These are phyloP conservation scores for Calycina herbarum DNA, from an alignment of 2,329 filamentous ascomycete genomes.

Conservation along the genomic window DNA sequence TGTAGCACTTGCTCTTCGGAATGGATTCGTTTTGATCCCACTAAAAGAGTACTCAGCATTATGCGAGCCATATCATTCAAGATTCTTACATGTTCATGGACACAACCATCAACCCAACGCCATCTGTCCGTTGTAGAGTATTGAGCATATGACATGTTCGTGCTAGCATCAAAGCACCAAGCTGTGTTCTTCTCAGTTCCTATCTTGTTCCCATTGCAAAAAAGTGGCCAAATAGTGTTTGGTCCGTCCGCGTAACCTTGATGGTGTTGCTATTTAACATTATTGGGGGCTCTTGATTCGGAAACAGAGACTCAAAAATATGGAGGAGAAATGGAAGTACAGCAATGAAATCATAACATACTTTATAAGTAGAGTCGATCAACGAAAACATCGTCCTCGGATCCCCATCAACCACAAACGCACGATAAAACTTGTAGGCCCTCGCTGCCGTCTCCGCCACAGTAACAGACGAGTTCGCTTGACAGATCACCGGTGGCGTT, in stretches of 20 bases:
- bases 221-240: slow-evolving; percentile 23
- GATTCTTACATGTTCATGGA: slow-evolving; percentile 21
- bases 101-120: slow-evolving; percentile 24
- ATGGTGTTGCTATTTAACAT: slow-evolving; percentile 21
- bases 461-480: slow-evolving; percentile 21
- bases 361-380: slow-evolving; percentile 23
- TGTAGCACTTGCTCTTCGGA: slow-evolving; percentile 19
- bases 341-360: slow-evolving; percentile 1
- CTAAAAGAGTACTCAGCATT: slow-evolving; percentile 12
- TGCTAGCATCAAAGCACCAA: slow-evolving; percentile 22
- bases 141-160: slow-evolving; percentile 25
- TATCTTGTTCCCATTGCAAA: slow-evolving; percentile 20
- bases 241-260: slow-evolving; percentile 22
- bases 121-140: slow-evolving; percentile 23
- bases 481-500: slow-evolving; percentile 19
- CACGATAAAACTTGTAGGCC: slow-evolving; percentile 24
- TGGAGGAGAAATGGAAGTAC: too few relatives aligned
- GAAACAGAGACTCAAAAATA: too few relatives aligned
- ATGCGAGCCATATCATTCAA: not conserved
- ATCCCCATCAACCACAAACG: slow-evolving; percentile 25
- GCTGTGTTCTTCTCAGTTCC: slow-evolving; percentile 18
- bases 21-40: slow-evolving; percentile 22
- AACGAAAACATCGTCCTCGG: slow-evolving; percentile 25
- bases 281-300: not conserved
- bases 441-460: slow-evolving; percentile 18